Conservation (phyloP, 2,329 filamentous ascomycete species). For the Alternaria burnsii region DNA sequence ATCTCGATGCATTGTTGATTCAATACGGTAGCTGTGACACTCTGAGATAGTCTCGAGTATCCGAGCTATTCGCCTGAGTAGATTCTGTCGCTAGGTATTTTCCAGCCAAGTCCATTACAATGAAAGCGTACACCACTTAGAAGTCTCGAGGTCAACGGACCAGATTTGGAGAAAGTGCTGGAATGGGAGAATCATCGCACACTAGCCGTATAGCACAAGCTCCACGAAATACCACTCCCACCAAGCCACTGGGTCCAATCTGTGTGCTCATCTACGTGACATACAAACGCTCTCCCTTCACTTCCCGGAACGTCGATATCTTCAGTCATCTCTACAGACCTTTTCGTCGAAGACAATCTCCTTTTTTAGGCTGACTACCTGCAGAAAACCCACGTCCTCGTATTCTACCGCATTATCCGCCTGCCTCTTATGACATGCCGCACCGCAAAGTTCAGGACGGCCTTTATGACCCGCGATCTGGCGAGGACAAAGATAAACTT, state of each 20-base stretch:
- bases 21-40: background rate
- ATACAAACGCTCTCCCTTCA: background rate
- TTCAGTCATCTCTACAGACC: background rate
- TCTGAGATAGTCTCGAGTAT: background rate
- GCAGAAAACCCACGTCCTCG: constrained; percentile 15
- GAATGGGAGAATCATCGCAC: background rate
- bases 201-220: background rate
- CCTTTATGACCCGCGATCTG: constrained; percentile 16
- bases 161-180: no score
- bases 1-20: background rate
- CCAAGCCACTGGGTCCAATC: background rate
- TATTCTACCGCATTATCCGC: constrained; percentile 1
- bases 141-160: background rate
- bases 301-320: no score
- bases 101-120: background rate
- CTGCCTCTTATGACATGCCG: background rate
- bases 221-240: background rate
- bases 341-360: constrained; percentile 13
- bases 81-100: background rate
- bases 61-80: no score
- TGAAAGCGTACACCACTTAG: background rate
- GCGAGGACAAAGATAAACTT: constrained; percentile 29
- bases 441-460: background rate
- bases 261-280: background rate
- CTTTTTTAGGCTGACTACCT: constrained; percentile 20